Evolutionary conservation across 371 early-diverging fungal species (phyloP).

Genomic region (Lichtheimia ramosa): DNA sequence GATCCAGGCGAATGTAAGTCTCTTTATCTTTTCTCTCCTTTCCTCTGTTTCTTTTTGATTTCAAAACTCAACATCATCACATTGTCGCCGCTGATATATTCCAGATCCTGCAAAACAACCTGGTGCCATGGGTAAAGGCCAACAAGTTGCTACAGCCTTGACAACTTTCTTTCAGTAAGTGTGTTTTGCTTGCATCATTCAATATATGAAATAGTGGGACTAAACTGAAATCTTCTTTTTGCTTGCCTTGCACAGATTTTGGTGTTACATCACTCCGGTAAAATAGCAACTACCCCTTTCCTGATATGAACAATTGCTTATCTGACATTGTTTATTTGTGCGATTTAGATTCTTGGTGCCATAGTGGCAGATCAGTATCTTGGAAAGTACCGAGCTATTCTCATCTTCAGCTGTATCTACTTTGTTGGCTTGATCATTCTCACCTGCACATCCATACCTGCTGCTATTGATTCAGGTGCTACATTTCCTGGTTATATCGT

Average conservation of each 20-base stretch:
- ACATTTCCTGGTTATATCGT: constrained; percentile 69
- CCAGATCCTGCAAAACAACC: constrained; percentile 43
- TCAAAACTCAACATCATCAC: not conserved
- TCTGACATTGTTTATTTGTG: too few relatives aligned
- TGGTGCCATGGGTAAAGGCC: constrained; percentile 49
- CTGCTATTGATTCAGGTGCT: constrained; percentile 51
- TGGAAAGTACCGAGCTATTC: constrained; percentile 84
- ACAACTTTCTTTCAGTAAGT: constrained; percentile 68
- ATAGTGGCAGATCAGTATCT: constrained; percentile 79
- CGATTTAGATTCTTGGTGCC: constrained; percentile 67
- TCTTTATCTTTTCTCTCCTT: constrained; percentile 8
- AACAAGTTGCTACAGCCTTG: constrained; percentile 63
- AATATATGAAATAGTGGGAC: not conserved
- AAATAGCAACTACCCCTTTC: not conserved
- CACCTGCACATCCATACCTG: constrained; percentile 60
- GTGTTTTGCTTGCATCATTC: too few relatives aligned
- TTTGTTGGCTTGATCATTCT: constrained; percentile 70
- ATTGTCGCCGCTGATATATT: too few relatives aligned
- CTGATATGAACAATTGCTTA: not conserved
- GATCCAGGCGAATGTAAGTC: constrained; percentile 39
- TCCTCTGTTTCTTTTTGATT: constrained; percentile 5
- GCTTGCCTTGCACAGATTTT: constrained; percentile 36
- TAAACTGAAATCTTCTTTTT: not conserved
- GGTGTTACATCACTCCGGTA: constrained; percentile 74
- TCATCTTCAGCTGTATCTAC: constrained; percentile 68